A percentile compares a stretch with the other conserved stretches of the same genome.
Evolutionary conservation across 139 green algal genomes (phyloP).

Genomic region (Chlamydomonas schloesseri): DNA sequence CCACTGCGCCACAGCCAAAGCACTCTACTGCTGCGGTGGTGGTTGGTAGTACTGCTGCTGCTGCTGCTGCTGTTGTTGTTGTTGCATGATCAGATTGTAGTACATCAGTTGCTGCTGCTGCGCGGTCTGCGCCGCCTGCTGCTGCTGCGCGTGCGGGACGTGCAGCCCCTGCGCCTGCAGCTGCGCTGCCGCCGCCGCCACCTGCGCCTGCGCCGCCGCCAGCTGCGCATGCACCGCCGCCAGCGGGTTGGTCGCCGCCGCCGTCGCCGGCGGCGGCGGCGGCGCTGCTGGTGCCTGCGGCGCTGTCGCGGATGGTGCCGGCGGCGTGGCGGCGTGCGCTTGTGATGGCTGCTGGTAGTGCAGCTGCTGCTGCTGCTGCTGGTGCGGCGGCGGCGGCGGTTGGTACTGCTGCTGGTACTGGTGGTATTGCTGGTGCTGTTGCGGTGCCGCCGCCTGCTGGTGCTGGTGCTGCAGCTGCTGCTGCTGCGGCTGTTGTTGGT

Average conservation of each 20-base stretch:
- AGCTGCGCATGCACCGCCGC: constrained; percentile 10
- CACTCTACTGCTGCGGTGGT: constrained; percentile 1
- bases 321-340: not conserved
- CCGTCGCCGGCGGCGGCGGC: too few relatives aligned
- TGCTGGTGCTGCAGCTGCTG: constrained; percentile 6
- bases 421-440: not conserved
- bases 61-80: constrained; percentile 5
- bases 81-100: not conserved
- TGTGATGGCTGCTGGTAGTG: not conserved
- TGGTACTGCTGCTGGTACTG: constrained; percentile 4
- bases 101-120: constrained; percentile 24
- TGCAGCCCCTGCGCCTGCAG: not conserved
- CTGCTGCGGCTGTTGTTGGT: not conserved
- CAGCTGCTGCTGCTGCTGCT: not conserved
- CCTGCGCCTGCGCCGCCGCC: constrained; percentile 18
- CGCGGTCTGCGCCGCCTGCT: not conserved
- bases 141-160: not conserved
- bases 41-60: not conserved
- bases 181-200: constrained; percentile 7
- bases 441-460: not conserved
- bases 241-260: not conserved
- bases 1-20: too few relatives aligned
- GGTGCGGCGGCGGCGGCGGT: not conserved
- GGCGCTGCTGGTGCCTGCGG: not conserved
- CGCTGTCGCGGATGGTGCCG: not conserved